Conservation (phyloP, 2,329 filamentous ascomycete species). For the Aspergillus novofumigatus region DNA sequence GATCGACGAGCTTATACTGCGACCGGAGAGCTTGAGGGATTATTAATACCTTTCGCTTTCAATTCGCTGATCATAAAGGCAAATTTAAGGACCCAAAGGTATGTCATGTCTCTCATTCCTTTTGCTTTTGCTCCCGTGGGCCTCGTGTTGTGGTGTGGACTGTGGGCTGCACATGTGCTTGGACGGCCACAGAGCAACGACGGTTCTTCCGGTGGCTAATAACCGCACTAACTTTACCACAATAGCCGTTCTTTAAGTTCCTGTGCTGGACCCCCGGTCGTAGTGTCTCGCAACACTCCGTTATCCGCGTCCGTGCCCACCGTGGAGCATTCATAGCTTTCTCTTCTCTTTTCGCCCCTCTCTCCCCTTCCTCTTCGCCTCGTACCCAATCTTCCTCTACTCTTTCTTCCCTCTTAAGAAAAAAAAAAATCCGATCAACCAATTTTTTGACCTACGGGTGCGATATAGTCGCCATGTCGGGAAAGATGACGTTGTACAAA, state of each 20-base stretch:
- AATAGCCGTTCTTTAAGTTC: slow-evolving; percentile 18
- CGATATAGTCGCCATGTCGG: slow-evolving; percentile 60
- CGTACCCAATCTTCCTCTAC: background rate
- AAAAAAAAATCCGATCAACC: background rate
- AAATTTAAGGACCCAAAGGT: background rate
- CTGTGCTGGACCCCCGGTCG: slow-evolving; percentile 2
- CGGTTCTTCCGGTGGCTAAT: slow-evolving; percentile 23
- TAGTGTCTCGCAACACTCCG: slow-evolving; percentile 19
- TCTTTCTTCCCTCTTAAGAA: background rate
- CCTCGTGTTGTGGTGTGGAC: slow-evolving; percentile 9
- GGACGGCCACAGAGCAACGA: slow-evolving; percentile 11
- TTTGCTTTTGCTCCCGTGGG: background rate
- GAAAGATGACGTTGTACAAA: slow-evolving; percentile 94
- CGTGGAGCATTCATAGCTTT: slow-evolving; percentile 20
- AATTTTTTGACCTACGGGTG: background rate
- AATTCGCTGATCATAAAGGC: background rate
- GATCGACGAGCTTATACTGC: background rate
- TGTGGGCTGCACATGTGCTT: slow-evolving; percentile 8
- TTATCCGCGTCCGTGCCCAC: slow-evolving; percentile 23
- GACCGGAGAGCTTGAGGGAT: background rate
- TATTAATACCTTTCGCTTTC: background rate
- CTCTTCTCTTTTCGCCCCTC: background rate
- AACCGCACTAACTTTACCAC: slow-evolving; percentile 14
- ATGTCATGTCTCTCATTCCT: background rate
- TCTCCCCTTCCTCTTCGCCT: background rate